Evolutionary conservation across 148 eudicot species (phyloP).

Genomic region (Vaccinium macrocarpon): DNA sequence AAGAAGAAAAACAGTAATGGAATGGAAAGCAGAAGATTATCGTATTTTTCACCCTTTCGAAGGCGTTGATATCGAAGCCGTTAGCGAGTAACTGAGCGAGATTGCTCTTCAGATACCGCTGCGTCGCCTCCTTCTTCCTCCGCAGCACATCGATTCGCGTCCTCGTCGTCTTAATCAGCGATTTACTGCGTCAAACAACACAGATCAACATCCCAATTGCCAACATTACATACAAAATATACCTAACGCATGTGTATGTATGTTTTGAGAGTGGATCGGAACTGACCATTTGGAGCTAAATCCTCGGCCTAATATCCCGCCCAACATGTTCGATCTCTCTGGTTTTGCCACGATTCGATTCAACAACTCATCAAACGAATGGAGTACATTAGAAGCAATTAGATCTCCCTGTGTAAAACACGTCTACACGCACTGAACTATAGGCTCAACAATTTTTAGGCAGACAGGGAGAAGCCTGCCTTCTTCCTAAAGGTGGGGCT

Average conservation of each 20-base stretch:
- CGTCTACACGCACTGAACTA: background rate
- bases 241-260: background rate
- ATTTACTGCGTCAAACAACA: slow-evolving; percentile 41
- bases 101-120: slow-evolving; percentile 74
- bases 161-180: slow-evolving; percentile 63
- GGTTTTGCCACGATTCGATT: background rate
- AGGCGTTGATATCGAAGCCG: slow-evolving; percentile 72
- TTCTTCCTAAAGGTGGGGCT: too few relatives aligned
- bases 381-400: background rate
- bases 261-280: background rate
- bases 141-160: slow-evolving; percentile 67
- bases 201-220: slow-evolving; percentile 9
- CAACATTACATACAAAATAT: background rate
- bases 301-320: slow-evolving; percentile 61
- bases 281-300: slow-evolving; percentile 62
- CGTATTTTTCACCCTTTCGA: slow-evolving; percentile 43
- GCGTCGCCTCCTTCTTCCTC: slow-evolving; percentile 69
- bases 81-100: slow-evolving; percentile 72
- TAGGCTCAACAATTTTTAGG: background rate
- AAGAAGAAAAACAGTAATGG: background rate
- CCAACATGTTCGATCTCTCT: slow-evolving; percentile 49
- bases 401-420: background rate
- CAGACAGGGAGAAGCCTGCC: too few relatives aligned
- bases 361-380: slow-evolving; percentile 1
- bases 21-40: background rate